Evolutionary conservation across 768 basidiomycete genomes (phyloP).

Genomic region (Jaapia argillacea): DNA sequence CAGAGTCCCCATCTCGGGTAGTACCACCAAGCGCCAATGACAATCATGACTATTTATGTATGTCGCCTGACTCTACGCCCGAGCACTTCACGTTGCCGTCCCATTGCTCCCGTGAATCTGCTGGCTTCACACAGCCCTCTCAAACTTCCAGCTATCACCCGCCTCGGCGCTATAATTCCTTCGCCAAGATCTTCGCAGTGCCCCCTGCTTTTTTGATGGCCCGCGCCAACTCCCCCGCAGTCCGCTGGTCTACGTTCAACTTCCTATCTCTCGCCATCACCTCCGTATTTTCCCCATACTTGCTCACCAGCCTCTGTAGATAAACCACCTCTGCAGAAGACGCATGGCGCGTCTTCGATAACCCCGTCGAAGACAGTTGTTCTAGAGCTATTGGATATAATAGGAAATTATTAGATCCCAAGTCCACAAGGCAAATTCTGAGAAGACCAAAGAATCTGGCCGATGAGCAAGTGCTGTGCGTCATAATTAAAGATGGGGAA

Average conservation of each 20-base stretch:
- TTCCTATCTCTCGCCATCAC: conserved; percentile 74
- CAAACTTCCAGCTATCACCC: no score
- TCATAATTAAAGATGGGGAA: no score
- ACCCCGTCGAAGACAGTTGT: conserved; percentile 33
- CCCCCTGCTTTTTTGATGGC: conserved; percentile 50
- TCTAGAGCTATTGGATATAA: conserved; percentile 66
- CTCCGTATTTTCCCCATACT: conserved; percentile 62
- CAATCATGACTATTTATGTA: no score
- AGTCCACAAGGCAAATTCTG: conserved; percentile 5
- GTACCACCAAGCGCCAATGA: no score
- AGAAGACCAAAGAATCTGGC: conserved; percentile 1
- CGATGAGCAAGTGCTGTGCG: no score
- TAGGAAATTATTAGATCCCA: conserved; percentile 5
- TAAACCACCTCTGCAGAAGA: conserved; percentile 63
- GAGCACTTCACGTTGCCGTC: no score
- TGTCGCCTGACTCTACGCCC: no score
- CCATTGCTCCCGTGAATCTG: no score
- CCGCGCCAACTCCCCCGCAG: conserved; percentile 63
- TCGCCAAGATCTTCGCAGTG: no score
- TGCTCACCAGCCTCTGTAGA: conserved; percentile 53
- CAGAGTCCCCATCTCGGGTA: no score
- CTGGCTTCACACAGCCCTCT: no score
- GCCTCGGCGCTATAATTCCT: no score
- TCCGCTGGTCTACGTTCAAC: conserved; percentile 78
- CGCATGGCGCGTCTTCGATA: conserved; percentile 34